Conservation (phyloP, 768 basidiomycete genomes). For the Agaricus subrufescens region DNA sequence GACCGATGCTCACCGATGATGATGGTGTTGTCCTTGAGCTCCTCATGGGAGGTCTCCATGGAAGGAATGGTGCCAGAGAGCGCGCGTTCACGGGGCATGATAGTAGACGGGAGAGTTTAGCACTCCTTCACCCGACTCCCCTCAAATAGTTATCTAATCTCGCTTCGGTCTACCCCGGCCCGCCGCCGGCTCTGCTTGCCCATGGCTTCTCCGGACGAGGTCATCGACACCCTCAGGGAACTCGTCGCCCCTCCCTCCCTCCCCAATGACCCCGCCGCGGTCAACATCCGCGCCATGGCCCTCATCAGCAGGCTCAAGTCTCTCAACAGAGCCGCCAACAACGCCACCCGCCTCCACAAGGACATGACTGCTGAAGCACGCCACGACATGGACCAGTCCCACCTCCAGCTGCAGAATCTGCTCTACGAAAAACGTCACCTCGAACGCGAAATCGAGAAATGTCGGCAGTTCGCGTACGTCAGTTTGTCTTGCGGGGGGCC, state of each 20-base stretch:
- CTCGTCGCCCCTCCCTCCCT: conserved; percentile 46
- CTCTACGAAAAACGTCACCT: conserved; percentile 88
- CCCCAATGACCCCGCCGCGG: conserved; percentile 40
- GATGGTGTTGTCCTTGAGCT: conserved; percentile 83
- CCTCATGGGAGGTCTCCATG: conserved; percentile 70
- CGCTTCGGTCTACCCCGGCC: conserved; percentile 13
- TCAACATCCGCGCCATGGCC: conserved; percentile 66
- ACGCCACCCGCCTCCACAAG: conserved; percentile 59
- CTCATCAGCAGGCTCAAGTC: conserved; percentile 79
- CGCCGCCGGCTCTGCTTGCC: conserved; percentile 15
- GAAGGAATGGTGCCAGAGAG: conserved; percentile 86
- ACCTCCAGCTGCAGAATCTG: conserved; percentile 81
- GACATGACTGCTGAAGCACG: conserved; percentile 75
- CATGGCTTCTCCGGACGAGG: conserved; percentile 34
- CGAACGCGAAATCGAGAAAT: conserved; percentile 89
- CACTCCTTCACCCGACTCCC: conserved; percentile 18
- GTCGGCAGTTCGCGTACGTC: conserved; percentile 85
- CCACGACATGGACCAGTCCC: conserved; percentile 87
- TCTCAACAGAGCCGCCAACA: conserved; percentile 70
- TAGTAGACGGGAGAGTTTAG: conserved; percentile 15
- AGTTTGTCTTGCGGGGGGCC: not conserved
- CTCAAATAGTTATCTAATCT: conserved; percentile 15
- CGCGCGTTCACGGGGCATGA: conserved; percentile 45
- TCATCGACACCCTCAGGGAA: conserved; percentile 59
- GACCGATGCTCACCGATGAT: conserved; percentile 61